Conservation (phyloP, 2,329 filamentous ascomycete species). For the Microdochium trichocladiopsis region DNA sequence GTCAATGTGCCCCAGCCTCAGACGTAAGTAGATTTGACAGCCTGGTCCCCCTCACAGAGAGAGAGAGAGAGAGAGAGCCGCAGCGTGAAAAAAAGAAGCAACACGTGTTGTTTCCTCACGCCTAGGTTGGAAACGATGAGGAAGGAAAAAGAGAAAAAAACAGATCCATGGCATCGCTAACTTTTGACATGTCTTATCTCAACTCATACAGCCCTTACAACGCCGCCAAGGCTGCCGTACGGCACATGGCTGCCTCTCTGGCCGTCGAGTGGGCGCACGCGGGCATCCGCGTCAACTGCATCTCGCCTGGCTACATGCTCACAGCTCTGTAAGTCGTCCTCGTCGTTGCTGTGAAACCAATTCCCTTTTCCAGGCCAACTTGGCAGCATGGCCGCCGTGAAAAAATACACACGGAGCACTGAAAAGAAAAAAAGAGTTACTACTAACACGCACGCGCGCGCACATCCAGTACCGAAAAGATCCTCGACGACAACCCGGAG, state of each 20-base stretch:
- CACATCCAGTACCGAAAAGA: conserved; percentile 71
- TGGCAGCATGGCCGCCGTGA: too few relatives aligned
- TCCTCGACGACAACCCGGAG: conserved; percentile 87
- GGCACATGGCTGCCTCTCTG: conserved; percentile 79
- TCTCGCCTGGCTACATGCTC: conserved; percentile 94
- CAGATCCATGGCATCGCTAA: too few relatives aligned
- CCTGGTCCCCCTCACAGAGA: too few relatives aligned
- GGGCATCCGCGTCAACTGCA: conserved; percentile 89
- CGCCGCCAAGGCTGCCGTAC: conserved; percentile 83
- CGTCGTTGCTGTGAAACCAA: background rate
- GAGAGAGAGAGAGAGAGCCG: too few relatives aligned
- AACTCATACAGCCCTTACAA: conserved; percentile 78
- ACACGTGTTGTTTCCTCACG: too few relatives aligned
- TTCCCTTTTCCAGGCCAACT: too few relatives aligned
- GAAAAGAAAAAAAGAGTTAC: too few relatives aligned
- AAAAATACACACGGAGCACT: too few relatives aligned
- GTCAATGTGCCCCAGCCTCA: conserved; percentile 96
- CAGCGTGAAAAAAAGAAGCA: background rate
- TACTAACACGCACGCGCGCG: background rate
- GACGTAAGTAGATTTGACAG: too few relatives aligned
- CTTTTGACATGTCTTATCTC: too few relatives aligned
- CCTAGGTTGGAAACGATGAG: too few relatives aligned
- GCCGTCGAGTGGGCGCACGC: conserved; percentile 90
- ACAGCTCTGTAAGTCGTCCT: conserved; percentile 68
- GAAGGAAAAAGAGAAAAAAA: too few relatives aligned